Conservation (phyloP, 768 basidiomycete genomes). For the Suillus brevipes region DNA sequence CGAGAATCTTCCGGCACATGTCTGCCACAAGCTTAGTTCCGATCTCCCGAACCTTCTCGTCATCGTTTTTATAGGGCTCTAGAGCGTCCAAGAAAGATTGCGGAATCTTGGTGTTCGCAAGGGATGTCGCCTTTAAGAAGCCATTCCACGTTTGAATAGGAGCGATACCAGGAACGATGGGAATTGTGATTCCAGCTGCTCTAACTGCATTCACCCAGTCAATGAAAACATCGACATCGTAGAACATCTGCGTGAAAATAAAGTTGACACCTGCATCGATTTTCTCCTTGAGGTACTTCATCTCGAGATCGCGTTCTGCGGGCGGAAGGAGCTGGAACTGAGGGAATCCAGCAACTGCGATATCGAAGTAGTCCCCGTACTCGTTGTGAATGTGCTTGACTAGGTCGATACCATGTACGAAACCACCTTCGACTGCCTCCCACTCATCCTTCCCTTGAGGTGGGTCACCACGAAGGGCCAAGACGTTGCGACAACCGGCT, state of each 20-base stretch:
- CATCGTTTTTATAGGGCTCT: slow-evolving; percentile 87
- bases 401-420: slow-evolving; percentile 88
- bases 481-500: slow-evolving; percentile 88
- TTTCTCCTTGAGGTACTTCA: slow-evolving; percentile 87
- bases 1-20: slow-evolving; percentile 87
- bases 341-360: slow-evolving; percentile 92
- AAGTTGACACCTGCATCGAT: slow-evolving; percentile 87
- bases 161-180: slow-evolving; percentile 91
- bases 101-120: slow-evolving; percentile 80
- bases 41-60: slow-evolving; percentile 88
- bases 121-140: slow-evolving; percentile 78
- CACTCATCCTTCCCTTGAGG: slow-evolving; percentile 86
- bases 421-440: slow-evolving; percentile 91
- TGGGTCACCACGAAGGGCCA: slow-evolving; percentile 92
- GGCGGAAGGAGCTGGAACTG: slow-evolving; percentile 73
- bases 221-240: slow-evolving; percentile 89
- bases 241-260: slow-evolving; percentile 99
- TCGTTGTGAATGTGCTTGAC: slow-evolving; percentile 80
- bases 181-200: slow-evolving; percentile 82
- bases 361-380: slow-evolving; percentile 93
- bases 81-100: slow-evolving; percentile 71
- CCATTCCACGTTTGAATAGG: slow-evolving; percentile 98
- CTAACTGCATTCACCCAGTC: slow-evolving; percentile 85
- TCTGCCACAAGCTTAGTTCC: slow-evolving; percentile 95
- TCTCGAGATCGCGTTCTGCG: slow-evolving; percentile 75